These are phyloP conservation scores for Aspergillus quadrilineatus DNA, from an alignment of 2,329 filamentous ascomycete genomes.

Conservation along the genomic window DNA sequence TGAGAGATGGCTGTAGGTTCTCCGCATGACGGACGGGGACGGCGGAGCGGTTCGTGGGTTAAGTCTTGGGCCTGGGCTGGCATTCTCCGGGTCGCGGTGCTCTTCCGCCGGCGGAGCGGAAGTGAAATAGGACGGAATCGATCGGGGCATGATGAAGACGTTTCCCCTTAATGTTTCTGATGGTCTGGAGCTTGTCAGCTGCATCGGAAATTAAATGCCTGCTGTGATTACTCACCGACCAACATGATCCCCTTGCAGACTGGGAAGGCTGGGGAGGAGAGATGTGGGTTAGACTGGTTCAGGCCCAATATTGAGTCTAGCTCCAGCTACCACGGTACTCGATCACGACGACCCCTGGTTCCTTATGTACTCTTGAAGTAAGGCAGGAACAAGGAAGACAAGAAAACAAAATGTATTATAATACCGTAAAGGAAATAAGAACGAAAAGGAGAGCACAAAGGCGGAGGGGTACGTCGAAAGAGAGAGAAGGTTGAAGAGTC, in stretches of 20 bases:
- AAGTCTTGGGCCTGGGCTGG: slow-evolving; percentile 6
- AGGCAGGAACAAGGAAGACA: neutral
- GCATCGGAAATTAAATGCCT: neutral
- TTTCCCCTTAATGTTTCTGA: slow-evolving; percentile 9
- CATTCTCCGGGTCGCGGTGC: slow-evolving; percentile 8
- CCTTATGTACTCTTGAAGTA: neutral
- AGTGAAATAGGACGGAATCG: slow-evolving; percentile 27
- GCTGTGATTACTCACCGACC: neutral
- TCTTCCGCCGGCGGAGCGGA: slow-evolving; percentile 20
- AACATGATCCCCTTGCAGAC: slow-evolving; percentile 5
- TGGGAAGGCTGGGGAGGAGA: neutral
- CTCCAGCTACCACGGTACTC: slow-evolving; percentile 3
- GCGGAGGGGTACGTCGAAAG: neutral
- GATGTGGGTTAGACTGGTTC: neutral
- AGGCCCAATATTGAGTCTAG: slow-evolving; percentile 1
- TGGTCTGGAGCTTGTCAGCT: slow-evolving; percentile 2
- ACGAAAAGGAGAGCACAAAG: neutral
- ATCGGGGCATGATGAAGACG: slow-evolving; percentile 32
- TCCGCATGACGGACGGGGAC: slow-evolving; percentile 36
- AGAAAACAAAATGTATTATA: neutral
- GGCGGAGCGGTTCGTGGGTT: slow-evolving; percentile 35
- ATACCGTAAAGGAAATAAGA: neutral
- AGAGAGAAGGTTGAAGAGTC: neutral
- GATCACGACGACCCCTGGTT: neutral
- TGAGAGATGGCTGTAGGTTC: slow-evolving; percentile 29